Conservation (phyloP, 1,284 basidiomycete species). For the Malassezia psittaci region DNA sequence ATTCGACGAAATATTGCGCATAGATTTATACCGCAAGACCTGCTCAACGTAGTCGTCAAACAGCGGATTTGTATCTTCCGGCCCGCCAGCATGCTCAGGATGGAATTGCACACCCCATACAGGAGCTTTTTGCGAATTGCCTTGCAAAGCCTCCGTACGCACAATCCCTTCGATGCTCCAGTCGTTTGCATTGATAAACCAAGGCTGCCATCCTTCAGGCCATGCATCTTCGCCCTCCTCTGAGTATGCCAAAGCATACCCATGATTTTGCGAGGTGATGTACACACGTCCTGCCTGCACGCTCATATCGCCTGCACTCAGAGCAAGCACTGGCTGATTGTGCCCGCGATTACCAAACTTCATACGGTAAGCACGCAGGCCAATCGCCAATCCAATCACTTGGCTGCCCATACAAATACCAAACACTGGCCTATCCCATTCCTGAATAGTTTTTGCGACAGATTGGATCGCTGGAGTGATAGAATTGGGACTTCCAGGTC, state of each 20-base stretch:
- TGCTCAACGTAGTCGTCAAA: slow-evolving; percentile 45
- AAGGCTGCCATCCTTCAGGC: slow-evolving; percentile 43
- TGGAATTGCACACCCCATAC: slow-evolving; percentile 47
- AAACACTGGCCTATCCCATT: slow-evolving; percentile 89
- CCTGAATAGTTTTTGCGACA: slow-evolving; percentile 61
- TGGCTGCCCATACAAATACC: slow-evolving; percentile 84
- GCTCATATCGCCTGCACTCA: slow-evolving; percentile 69
- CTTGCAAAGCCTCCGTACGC: slow-evolving; percentile 19
- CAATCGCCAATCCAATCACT: slow-evolving; percentile 90
- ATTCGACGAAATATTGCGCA: slow-evolving; percentile 11
- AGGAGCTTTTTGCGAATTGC: slow-evolving; percentile 22
- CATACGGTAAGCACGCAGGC: slow-evolving; percentile 91
- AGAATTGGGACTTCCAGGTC: slow-evolving; percentile 83
- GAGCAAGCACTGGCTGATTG: slow-evolving; percentile 92
- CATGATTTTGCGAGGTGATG: slow-evolving; percentile 66
- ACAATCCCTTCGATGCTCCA: slow-evolving; percentile 44
- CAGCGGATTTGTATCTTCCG: slow-evolving; percentile 43
- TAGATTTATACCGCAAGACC: slow-evolving; percentile 31
- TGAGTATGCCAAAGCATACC: slow-evolving; percentile 27
- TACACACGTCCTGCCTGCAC: slow-evolving; percentile 93
- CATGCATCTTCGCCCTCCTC: slow-evolving; percentile 30
- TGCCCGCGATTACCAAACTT: slow-evolving; percentile 98
- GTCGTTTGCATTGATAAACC: slow-evolving; percentile 47
- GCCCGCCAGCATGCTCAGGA: slow-evolving; percentile 44
- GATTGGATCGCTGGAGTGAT: slow-evolving; percentile 77